Conservation (phyloP, 2,329 filamentous ascomycete genomes). For the Falciphora oryzae region DNA sequence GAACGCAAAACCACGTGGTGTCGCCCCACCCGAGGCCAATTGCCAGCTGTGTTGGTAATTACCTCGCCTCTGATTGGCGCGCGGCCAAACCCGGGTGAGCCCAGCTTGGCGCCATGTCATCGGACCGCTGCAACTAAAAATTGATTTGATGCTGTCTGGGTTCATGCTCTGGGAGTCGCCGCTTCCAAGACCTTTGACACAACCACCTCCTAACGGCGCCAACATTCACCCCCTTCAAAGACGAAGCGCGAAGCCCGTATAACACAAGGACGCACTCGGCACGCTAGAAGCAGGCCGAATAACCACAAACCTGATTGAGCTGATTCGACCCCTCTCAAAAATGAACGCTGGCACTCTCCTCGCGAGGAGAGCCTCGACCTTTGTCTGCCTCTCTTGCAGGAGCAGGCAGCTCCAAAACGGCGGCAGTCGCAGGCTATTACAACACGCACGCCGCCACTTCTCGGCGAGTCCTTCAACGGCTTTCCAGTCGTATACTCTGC, state of each 20-base stretch:
- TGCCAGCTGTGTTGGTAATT: slow-evolving; percentile 23
- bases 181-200: background rate
- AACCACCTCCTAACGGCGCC: background rate
- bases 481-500: slow-evolving; percentile 48
- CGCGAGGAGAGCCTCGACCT: slow-evolving; percentile 27
- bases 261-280: background rate
- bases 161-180: background rate
- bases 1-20: background rate
- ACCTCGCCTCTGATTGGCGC: slow-evolving; percentile 20
- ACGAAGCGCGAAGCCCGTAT: background rate
- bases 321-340: background rate
- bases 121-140: background rate
- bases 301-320: background rate
- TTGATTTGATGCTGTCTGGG: background rate
- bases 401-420: slow-evolving; percentile 18
- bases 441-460: slow-evolving; percentile 30
- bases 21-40: background rate
- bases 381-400: slow-evolving; percentile 34
- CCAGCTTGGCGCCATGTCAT: background rate
- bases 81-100: slow-evolving; percentile 13
- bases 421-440: slow-evolving; percentile 3
- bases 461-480: slow-evolving; percentile 28
- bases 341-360: slow-evolving; percentile 38
- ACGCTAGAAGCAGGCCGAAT: too few species aligned
- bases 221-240: background rate